Conservation (phyloP, 1,139 yeast species). For the Hansenula lynferdii region DNA sequence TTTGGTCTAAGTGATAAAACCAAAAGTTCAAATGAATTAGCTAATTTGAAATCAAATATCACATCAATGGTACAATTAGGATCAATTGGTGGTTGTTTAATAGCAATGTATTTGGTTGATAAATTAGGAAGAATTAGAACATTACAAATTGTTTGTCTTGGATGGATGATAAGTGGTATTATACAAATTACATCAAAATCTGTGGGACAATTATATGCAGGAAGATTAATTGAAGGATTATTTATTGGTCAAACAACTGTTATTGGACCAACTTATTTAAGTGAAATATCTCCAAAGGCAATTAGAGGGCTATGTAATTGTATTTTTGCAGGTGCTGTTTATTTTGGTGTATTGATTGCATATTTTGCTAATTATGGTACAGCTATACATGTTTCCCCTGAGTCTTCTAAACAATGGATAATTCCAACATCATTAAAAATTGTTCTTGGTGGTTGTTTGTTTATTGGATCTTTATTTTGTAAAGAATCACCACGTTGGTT, state of each 20-base stretch:
- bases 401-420: slow-evolving; percentile 29
- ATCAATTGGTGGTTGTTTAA: slow-evolving; percentile 49
- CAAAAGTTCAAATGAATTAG: slow-evolving; percentile 33
- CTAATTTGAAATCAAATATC: slow-evolving; percentile 48
- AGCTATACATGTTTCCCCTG: slow-evolving; percentile 29
- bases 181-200: slow-evolving; percentile 41
- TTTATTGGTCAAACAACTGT: slow-evolving; percentile 56
- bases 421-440: slow-evolving; percentile 30
- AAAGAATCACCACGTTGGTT: slow-evolving; percentile 43
- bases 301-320: slow-evolving; percentile 44
- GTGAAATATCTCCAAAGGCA: slow-evolving; percentile 49
- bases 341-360: slow-evolving; percentile 46
- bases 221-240: slow-evolving; percentile 49
- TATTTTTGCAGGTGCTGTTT: slow-evolving; percentile 25
- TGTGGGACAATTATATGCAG: slow-evolving; percentile 49
- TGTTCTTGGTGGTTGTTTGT: slow-evolving; percentile 33
- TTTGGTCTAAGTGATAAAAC: slow-evolving; percentile 43
- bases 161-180: slow-evolving; percentile 43
- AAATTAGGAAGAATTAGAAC: slow-evolving; percentile 51
- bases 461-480: slow-evolving; percentile 30
- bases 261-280: slow-evolving; percentile 49
- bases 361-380: slow-evolving; percentile 44
- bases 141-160: slow-evolving; percentile 36
- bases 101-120: slow-evolving; percentile 49
- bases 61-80: slow-evolving; percentile 63